Evolutionary conservation across 345 rosid species (phyloP), one percentile per base, ranked within the genome.

Genomic region (Boechera retrofracta): DNA sequence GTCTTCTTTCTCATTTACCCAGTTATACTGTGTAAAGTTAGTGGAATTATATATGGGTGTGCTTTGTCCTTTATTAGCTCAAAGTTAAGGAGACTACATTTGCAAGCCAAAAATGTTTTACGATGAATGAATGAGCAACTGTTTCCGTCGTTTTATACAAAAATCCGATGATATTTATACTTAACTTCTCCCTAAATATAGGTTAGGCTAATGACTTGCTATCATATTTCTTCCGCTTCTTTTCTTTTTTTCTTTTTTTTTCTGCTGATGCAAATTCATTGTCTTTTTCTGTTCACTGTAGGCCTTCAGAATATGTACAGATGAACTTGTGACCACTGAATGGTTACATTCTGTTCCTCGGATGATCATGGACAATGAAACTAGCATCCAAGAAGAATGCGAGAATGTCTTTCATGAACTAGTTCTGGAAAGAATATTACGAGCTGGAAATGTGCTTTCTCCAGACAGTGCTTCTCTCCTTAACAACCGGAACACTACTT

Each of bases 331-430:
- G 42, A 83, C 81, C 21, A 75, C 35, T n/a, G 98, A 95, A 82
- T 91, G 99, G 99, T 87, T 95, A 53, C 95, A 89, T 80, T 88
- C 94, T 66, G 86, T 95, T 74, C 98, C 99, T 26, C 89, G 93
- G 75, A 81, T 89, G 81, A 83, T 92, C 74, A 67, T 87, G 72
- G 98, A 95, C 80, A 92, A 88, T 67, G 99, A 95, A 81, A 73
- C 91, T 44, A 95, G 90, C 84, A 87, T 95, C 76, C 99, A 95
- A 79, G 97, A 91, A 85, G 98, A 92, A 81, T 89, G 99, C 51
- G 98, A 92, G 84, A 92, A 81, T 62, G 79, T 95, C 88, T 95
- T 95, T 81, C 76, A 84, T 55, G 98, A 95, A 82, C 80, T 95
- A 73, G 89, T 95, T 52, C 61, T 92, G 80, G 96, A 92, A 59